Evolutionary conservation across 2,329 filamentous ascomycete genomes (phyloP), one percentile per base, ranked within the genome.

Genomic region (Fusarium odoratissimum): DNA sequence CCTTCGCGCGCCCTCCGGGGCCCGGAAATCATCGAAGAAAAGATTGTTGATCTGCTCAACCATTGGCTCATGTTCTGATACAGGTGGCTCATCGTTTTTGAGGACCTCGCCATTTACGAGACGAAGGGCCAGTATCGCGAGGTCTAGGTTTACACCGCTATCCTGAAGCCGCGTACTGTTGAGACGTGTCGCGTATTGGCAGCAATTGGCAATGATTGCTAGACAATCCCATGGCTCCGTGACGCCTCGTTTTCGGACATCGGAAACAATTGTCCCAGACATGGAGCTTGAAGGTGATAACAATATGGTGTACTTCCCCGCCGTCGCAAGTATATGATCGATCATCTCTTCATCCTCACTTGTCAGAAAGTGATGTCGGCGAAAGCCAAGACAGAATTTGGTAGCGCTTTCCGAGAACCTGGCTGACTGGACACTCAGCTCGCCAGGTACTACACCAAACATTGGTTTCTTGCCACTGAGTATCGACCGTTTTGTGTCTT

Each of bases 51-150:
- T 57, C 23, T 57, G 66, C 17, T 67, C 60, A 46, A 75, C 14
- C 17, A 61, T 13, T 8, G 72, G 49, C 21, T 49, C 49, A 11
- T 49, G 14, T 8, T 38, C 9, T 6, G 44, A 45, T 16, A 40
- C 5, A 3, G 25, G 21, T 1, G 45, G 28, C 17, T 71, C 51
- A 17, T 71, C 60, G 80, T 86, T 59, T 75, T 82, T 37, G 2
- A 82, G 67, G 21, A 82, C 78, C 58, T 81, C 78, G 8, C 80
- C 79, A 37, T 81, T 82, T 1, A 81, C 37, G 1, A 82, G 67
- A 46, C 72, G 79, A 16, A 81, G 60, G 12, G 74, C 74, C 10
- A 81, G 46, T 31, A 80, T 64, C 1, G 80, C 77, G 1, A 81
- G 54, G 16, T 74, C 77, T 12, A 79, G 61, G 25, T 76, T 79